Base-by-base conservation (phyloP, 495 filamentous ascomycete genomes). In the Podospora appendiculata region DNA sequence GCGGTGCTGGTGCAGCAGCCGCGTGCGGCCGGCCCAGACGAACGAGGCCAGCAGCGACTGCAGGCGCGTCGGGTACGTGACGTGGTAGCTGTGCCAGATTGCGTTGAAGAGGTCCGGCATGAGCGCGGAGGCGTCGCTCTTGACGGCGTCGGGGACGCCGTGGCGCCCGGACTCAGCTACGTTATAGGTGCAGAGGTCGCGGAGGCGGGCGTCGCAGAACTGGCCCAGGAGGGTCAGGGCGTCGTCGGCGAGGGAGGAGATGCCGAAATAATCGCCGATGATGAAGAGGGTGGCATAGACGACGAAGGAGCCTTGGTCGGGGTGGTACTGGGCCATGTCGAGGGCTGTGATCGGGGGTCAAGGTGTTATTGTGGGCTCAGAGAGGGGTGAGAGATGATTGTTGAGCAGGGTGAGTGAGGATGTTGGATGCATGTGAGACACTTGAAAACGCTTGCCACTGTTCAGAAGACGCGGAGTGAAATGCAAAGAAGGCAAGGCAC, bases 21-120 rank as follows among this genome's bases (percentile, higher is more conserved):
- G 48, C 12, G 46, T 45, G 36, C 60, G 57, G 13, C 54, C 60
- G 4, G 57, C 60, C 47, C 41, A 62, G 45, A 57, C 38, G 14
- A 60, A 62, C 12, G 41, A 40, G 1, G 48, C 46, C 0, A 62
- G 45, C 0, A 62, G 19, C 0, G 19, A 34, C n/a, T 60, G 60
- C 0, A 57, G 47, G 10, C n/a, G 13, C 8, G 52, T 55, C 8
- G 36, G 5, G 45, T 54, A 50, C 35, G 44, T 18, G 0, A 32
- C 17, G 16, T 14, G 35, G 25, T 25, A 25, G 25, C 25, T 25
- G 25, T 25, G 25, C 25, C 25, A 25, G 10, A 56, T 52, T 6
- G 36, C 56, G 4, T 34, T 0, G n/a, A 58, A 13, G n/a, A 59
- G 50, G 14, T 59, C 54, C 3, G 32, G 16, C 3, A 55, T n/a